Evolutionary conservation across 441 rosid genomes (phyloP).

Genomic region (Gossypium gossypioides): DNA sequence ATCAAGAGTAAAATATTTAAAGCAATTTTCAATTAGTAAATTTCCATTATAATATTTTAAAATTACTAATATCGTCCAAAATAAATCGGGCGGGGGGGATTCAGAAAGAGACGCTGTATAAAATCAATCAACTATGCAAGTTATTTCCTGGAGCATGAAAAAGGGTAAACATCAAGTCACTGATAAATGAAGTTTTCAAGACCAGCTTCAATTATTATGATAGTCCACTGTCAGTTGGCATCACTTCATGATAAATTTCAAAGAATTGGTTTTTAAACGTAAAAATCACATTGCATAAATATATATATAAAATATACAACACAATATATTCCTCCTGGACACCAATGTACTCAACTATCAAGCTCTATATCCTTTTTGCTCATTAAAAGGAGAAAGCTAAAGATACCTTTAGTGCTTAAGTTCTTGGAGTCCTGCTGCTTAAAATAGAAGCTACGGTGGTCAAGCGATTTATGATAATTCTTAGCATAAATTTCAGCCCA

Average conservation of each 20-base stretch:
- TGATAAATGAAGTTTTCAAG: neutral
- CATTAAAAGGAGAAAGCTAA: neutral
- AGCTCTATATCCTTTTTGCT: neutral
- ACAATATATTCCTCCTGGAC: neutral
- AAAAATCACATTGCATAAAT: neutral
- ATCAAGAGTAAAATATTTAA: neutral
- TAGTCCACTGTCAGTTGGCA: neutral
- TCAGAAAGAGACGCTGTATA: neutral
- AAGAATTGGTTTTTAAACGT: neutral
- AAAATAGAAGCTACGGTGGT: constrained; percentile 96
- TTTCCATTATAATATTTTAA: neutral
- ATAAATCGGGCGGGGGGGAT: neutral
- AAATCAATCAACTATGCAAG: neutral
- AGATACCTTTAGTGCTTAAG: constrained; percentile 81
- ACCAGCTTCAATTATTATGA: neutral
- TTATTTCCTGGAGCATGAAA: neutral
- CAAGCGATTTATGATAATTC: constrained; percentile 94
- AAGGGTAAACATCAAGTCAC: neutral
- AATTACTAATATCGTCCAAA: neutral
- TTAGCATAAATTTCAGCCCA: constrained; percentile 96
- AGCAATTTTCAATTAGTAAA: neutral
- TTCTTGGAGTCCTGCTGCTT: constrained; percentile 95
- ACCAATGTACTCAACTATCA: neutral
- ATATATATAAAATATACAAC: neutral
- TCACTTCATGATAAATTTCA: neutral